Evolutionary conservation across 805 yeast genomes (phyloP), one percentile per base, ranked within the genome.

Genomic region (Kluyveromyces nonfermentans): DNA sequence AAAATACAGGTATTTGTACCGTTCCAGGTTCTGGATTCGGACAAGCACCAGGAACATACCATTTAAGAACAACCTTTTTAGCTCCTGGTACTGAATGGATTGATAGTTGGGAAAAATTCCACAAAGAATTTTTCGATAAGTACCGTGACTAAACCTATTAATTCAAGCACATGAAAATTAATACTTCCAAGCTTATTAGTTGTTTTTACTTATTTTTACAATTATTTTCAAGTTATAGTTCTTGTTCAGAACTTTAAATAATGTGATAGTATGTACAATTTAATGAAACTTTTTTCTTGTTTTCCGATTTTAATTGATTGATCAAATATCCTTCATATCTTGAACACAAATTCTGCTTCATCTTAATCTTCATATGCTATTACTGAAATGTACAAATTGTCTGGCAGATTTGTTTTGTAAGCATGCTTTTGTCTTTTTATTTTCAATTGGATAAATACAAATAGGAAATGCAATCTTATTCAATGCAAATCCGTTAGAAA

Each of bases 1-100:
- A 90, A 51, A 64, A 68, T 38, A 88, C 98, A 6, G 99, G 99
- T 54, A 87, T 93, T 48, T 93, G 99, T 67, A 86, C 95, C 36
- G 95, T 93, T 49, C 97, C 99, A 25, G 99, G 98, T 34, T 79
- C 87, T 30, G 99, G 99, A 0, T 93, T 93, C 56, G 97, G 97
- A 28, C 98, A 93, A 67, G 82, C 73, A 39, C 80, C 80, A 39
- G 95, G 87, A 17, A 88, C 97, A 4, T 83, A 73, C 68, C 99
- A 93, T 61, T 74, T 93, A 55, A 81, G 99, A 73, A 93, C 98
- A 1, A 93, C 99, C 0, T 93, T 93, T 70, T 72, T 93, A 57
- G 95, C 98, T 12, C 97, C 97, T 14, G 97, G 97, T 35, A 73
- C 77, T 20, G 90, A 86, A 54, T 87, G 96, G 87, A 85, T 88